Evolutionary conservation across 139 green algal genomes (phyloP), one percentile per base, ranked within the genome.

Genomic region (Haematococcus lacustris): DNA sequence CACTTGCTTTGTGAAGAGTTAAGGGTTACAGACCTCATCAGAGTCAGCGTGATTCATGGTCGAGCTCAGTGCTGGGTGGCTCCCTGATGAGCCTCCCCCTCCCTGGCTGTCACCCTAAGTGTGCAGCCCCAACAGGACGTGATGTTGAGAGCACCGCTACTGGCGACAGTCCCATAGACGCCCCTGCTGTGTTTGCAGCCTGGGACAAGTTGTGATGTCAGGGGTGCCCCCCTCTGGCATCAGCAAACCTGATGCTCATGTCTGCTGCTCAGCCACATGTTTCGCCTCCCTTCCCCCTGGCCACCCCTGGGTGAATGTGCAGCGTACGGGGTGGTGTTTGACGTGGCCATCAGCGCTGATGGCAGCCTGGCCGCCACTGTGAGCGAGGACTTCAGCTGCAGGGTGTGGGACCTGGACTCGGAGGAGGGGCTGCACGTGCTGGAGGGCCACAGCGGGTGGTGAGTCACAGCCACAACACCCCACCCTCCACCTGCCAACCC

Each of bases 391-490:
- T 81, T 79, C 67, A 68, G 33, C 21, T 61, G 26, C 25, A 71
- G 74, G 30, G 74, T 81, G 33, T 84, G 75, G 74, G 79, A 84
- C 51, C 39, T 84, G 71, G 79, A 80, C n/a, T 59, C 71, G 40
- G 78, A 73, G 57, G 73, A 77, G 40, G 83, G 74, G 59, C 59
- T 85, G 57, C 69, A 78, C 25, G 74, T 82, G n/a, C 68, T 92
- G 80, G 61, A 81, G 51, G 89, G 88, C 0, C 89, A 94, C 81
- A 85, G 63, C 13, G 83, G 85, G 51, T 93, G 88, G 88, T 78
- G 51, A 53, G 73, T 70, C 43, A 17, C 43, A 53, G 43, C 9
- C 43, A 53, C 9, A 17, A 28, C 43, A 53, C 43, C 9, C 43
- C 17, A 17, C 43, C 43, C 43, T 28, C 9, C 43, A 17, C n/a